Percentiles rank a stretch among this genome's conserved stretches.
Evolutionary conservation across 306 rosid genomes (phyloP).

Genomic region (Senna siamea): DNA sequence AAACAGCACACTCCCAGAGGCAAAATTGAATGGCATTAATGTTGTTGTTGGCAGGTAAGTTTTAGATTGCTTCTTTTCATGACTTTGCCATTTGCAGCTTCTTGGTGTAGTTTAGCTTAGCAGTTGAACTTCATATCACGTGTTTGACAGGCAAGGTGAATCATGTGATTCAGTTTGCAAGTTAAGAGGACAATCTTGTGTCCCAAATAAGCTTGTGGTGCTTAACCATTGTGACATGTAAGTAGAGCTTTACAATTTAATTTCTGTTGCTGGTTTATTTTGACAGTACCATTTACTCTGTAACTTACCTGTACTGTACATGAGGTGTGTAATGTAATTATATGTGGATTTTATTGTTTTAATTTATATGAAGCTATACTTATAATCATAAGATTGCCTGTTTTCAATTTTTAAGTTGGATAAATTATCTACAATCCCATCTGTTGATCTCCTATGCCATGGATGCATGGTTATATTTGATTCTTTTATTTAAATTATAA

Average conservation of each 20-base stretch:
- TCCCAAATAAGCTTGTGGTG: slow-evolving; percentile 77
- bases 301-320: slow-evolving; percentile 24
- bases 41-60: slow-evolving; percentile 87
- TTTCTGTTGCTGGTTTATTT: slow-evolving; percentile 32
- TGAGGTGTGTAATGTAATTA: slow-evolving; percentile 11
- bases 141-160: slow-evolving; percentile 80
- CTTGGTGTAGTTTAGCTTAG: slow-evolving; percentile 38
- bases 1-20: slow-evolving; percentile 58
- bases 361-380: slow-evolving; percentile 10
- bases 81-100: slow-evolving; percentile 30
- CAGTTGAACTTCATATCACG: slow-evolving; percentile 42
- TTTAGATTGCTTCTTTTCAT: slow-evolving; percentile 23
- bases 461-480: slow-evolving; percentile 39
- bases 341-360: slow-evolving; percentile 2
- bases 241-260: slow-evolving; percentile 44
- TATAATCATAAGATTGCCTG: background rate
- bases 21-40: slow-evolving; percentile 76
- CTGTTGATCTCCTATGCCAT: slow-evolving; percentile 17
- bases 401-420: slow-evolving; percentile 9
- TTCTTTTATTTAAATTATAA: slow-evolving; percentile 28
- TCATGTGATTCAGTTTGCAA: slow-evolving; percentile 89
- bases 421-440: slow-evolving; percentile 20
- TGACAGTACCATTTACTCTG: slow-evolving; percentile 18
- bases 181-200: slow-evolving; percentile 83
- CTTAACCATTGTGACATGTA: slow-evolving; percentile 91